These are phyloP conservation scores for Apiospora marii DNA, from an alignment of 2,329 filamentous ascomycete genomes.

Conservation along the genomic window DNA sequence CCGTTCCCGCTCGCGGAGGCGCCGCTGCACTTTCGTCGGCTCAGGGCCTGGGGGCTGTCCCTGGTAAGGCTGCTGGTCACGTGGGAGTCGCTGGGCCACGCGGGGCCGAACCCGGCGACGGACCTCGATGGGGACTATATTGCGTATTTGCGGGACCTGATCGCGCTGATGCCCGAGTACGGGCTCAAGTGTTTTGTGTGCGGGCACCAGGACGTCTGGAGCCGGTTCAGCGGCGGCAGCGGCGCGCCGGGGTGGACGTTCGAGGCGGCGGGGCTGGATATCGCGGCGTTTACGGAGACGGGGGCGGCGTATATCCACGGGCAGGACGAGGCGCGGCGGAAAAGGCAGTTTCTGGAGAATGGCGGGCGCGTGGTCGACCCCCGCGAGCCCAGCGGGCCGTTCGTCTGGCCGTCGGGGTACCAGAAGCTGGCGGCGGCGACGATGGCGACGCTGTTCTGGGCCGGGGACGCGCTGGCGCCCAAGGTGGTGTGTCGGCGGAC, in stretches of 20 bases:
- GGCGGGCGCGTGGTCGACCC: conserved; percentile 34
- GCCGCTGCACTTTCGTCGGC: conserved; percentile 47
- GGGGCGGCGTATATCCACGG: conserved; percentile 47
- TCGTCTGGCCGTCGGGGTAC: conserved; percentile 48
- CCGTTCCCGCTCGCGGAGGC: conserved; percentile 50
- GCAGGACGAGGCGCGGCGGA: conserved; percentile 43
- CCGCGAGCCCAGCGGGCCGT: conserved; percentile 46
- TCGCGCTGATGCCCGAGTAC: conserved; percentile 47
- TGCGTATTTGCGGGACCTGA: conserved; percentile 45
- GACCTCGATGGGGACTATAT: conserved; percentile 50
- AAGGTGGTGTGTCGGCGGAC: conserved; percentile 32
- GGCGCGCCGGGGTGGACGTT: conserved; percentile 53
- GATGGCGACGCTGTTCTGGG: conserved; percentile 41
- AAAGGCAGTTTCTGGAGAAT: conserved; percentile 25
- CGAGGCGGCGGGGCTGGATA: conserved; percentile 48
- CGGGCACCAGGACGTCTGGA: conserved; percentile 54
- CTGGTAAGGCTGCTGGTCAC: conserved; percentile 51
- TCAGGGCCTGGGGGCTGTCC: conserved; percentile 49
- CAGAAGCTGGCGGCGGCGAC: conserved; percentile 48
- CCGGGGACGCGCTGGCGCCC: conserved; percentile 37
- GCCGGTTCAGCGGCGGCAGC: conserved; percentile 50
- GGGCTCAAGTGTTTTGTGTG: conserved; percentile 53
- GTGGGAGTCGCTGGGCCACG: conserved; percentile 50
- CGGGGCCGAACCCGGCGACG: conserved; percentile 41
- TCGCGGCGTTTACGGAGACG: conserved; percentile 42